Conservation (phyloP, 768 basidiomycete genomes). For the Amanita rimosa region DNA sequence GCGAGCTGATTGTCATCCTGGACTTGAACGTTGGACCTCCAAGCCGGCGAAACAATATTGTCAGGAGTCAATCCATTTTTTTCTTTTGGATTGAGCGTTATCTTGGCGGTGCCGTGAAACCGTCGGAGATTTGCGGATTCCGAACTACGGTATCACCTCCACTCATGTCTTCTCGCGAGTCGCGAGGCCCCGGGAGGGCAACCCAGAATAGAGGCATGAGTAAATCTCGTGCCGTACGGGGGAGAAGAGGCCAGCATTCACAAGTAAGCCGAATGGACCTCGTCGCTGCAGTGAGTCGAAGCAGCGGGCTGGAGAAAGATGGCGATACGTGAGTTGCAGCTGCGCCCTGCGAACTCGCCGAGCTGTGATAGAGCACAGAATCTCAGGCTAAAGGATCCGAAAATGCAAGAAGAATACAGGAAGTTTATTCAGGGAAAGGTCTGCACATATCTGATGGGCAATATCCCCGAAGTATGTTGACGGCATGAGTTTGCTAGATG, state of each 20-base stretch:
- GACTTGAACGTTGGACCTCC: no score
- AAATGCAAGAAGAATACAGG: conserved; percentile 58
- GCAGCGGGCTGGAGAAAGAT: conserved; percentile 62
- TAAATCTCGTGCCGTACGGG: background rate
- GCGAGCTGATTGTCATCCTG: background rate
- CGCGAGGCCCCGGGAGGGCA: background rate
- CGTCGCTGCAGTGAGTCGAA: conserved; percentile 65
- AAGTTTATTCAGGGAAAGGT: conserved; percentile 59
- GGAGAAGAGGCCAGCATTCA: background rate
- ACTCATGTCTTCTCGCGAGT: background rate
- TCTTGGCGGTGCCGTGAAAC: background rate
- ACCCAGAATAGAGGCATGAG: background rate
- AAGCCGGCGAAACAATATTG: no score
- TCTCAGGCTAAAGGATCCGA: conserved; percentile 45
- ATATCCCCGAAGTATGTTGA: background rate
- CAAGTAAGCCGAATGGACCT: conserved; percentile 40
- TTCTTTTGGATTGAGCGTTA: background rate
- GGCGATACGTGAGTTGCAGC: conserved; percentile 55
- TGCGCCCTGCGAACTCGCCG: background rate
- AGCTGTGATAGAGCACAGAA: conserved; percentile 22
- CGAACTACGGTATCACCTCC: no score
- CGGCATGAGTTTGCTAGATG: conserved; percentile 25
- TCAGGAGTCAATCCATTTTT: background rate
- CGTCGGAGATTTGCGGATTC: background rate
- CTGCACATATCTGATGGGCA: conserved; percentile 1